These are phyloP conservation scores for Tricladium varicosporioides DNA, from an alignment of 2,329 filamentous ascomycete genomes.

Conservation along the genomic window DNA sequence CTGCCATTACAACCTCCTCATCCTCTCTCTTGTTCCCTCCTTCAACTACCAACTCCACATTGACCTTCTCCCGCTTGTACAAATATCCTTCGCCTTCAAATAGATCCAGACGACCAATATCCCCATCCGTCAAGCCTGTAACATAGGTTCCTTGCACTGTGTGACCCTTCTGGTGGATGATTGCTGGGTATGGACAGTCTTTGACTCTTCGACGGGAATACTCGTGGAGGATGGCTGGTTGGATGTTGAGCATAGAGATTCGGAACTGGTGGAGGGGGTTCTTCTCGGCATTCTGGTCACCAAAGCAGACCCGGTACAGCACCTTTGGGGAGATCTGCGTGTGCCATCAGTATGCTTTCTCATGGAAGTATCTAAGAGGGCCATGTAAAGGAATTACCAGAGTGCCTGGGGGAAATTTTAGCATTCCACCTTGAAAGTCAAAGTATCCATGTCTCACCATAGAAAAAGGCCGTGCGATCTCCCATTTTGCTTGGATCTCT, in stretches of 20 bases:
- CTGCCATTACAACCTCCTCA: slow-evolving; percentile 24
- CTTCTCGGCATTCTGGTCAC: slow-evolving; percentile 48
- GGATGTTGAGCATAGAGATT: slow-evolving; percentile 54
- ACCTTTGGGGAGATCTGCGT: slow-evolving; percentile 76
- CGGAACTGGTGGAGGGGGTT: slow-evolving; percentile 21
- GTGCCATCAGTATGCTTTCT: not conserved
- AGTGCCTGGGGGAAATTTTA: not conserved
- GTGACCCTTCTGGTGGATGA: slow-evolving; percentile 55
- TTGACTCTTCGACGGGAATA: slow-evolving; percentile 71
- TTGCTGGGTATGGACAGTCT: slow-evolving; percentile 76
- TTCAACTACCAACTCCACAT: slow-evolving; percentile 46
- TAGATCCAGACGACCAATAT: slow-evolving; percentile 71
- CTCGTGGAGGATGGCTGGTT: slow-evolving; percentile 71
- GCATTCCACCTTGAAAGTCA: not conserved
- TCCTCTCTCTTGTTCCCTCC: slow-evolving; percentile 16
- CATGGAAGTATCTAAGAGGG: slow-evolving; percentile 23
- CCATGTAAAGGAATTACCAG: no score
- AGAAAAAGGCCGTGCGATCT: slow-evolving; percentile 27
- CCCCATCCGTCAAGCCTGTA: slow-evolving; percentile 72
- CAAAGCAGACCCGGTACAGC: slow-evolving; percentile 78
- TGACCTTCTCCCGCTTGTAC: slow-evolving; percentile 59
- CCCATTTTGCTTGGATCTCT: slow-evolving; percentile 11
- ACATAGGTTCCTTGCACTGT: slow-evolving; percentile 74
- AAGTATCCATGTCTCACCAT: slow-evolving; percentile 10
- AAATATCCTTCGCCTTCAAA: slow-evolving; percentile 71